Conservation (phyloP, 177 flowering plant species). For the Vitis hybrid region DNA sequence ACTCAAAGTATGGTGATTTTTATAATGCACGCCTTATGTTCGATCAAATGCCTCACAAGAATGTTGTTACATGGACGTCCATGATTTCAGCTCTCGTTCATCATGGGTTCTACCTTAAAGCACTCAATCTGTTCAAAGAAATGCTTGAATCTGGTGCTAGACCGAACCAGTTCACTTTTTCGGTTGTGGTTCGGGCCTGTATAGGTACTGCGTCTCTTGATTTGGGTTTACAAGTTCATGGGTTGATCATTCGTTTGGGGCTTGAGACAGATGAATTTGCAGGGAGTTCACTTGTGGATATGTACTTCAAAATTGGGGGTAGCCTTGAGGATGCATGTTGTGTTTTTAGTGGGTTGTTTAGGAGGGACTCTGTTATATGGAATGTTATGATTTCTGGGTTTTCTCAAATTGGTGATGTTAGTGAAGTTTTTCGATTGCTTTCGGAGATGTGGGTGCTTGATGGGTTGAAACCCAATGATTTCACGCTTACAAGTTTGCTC, state of each 20-base stretch:
- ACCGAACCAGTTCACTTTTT: constrained; percentile 23
- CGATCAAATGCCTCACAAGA: constrained; percentile 15
- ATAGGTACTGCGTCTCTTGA: constrained; percentile 6
- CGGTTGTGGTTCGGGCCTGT: constrained; percentile 19
- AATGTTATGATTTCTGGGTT: constrained; percentile 30
- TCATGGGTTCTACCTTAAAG: constrained; percentile 9
- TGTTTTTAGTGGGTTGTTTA: constrained; percentile 16
- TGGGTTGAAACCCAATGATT: constrained; percentile 29
- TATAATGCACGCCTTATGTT: constrained; percentile 16
- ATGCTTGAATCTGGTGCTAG: constrained; percentile 23
- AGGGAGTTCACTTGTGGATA: constrained; percentile 30
- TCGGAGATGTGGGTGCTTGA: constrained; percentile 20
- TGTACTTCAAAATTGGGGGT: constrained; percentile 24
- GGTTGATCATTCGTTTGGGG: constrained; percentile 17
- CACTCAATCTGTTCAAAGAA: constrained; percentile 21
- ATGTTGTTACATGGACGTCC: constrained; percentile 32
- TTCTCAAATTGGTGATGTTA: constrained; percentile 16
- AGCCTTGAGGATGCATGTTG: constrained; percentile 10
- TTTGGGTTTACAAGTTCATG: constrained; percentile 28
- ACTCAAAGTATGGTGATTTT: constrained; percentile 15
- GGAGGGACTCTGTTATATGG: constrained; percentile 30
- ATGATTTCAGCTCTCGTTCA: constrained; percentile 25
- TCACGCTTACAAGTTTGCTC: constrained; percentile 27
- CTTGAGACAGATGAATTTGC: constrained; percentile 26
- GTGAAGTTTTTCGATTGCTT: constrained; percentile 23